Evolutionary conservation across 768 basidiomycete genomes (phyloP).

Genomic region (Boletus eberwhitei): DNA sequence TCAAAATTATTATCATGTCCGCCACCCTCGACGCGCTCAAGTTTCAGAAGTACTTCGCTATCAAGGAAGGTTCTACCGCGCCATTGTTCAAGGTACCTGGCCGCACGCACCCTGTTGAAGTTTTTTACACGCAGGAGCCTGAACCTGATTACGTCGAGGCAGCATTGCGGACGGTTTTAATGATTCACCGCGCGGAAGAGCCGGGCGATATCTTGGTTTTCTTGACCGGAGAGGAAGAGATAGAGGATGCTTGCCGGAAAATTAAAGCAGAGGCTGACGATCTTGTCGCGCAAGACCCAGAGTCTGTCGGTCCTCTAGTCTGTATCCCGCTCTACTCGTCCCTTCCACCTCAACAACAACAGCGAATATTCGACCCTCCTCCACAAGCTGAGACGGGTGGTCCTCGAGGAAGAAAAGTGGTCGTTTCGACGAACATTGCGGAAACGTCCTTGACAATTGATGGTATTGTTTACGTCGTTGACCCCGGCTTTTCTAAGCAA

Average conservation of each 20-base stretch:
- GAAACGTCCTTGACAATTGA: conserved; percentile 98
- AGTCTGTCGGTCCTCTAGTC: conserved; percentile 77
- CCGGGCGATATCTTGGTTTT: conserved; percentile 92
- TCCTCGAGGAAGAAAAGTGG: conserved; percentile 88
- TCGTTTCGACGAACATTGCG: conserved; percentile 95
- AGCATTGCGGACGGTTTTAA: conserved; percentile 91
- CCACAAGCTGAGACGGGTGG: conserved; percentile 64
- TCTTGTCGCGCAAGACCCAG: conserved; percentile 63
- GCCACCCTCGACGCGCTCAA: conserved; percentile 96
- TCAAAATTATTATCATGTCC: conserved; percentile 98
- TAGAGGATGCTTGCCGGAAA: conserved; percentile 93
- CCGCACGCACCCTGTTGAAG: conserved; percentile 92
- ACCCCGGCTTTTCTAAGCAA: conserved; percentile 96
- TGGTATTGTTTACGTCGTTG: conserved; percentile 99
- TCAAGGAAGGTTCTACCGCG: conserved; percentile 43
- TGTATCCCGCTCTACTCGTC: conserved; percentile 96
- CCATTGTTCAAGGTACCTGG: conserved; percentile 91
- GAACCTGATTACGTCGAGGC: conserved; percentile 97
- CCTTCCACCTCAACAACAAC: conserved; percentile 91
- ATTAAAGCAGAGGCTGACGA: conserved; percentile 91
- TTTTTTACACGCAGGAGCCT: conserved; percentile 89
- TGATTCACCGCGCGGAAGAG: conserved; percentile 96
- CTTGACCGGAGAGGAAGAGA: conserved; percentile 98
- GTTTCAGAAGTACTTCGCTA: conserved; percentile 90
- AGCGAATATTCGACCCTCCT: conserved; percentile 91